Conservation (phyloP, 2,329 filamentous ascomycete species). For the Bipolaris zeicola region DNA sequence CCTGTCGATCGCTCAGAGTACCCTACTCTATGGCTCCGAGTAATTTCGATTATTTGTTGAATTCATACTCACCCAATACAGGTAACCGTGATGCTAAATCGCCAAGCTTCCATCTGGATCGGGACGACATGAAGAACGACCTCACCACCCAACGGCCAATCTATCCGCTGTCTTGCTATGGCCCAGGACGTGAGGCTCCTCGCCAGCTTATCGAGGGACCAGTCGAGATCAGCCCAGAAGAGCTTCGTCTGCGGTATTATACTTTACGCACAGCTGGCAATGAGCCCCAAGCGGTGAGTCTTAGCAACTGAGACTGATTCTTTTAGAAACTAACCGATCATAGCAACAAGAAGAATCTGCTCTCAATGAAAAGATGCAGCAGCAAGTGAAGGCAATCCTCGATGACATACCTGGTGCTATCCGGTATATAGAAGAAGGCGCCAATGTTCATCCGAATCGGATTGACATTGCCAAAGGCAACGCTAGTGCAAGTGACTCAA, state of each 20-base stretch:
- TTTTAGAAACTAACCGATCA: constrained; percentile 14
- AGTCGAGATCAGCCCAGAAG: constrained; percentile 86
- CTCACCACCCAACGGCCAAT: constrained; percentile 72
- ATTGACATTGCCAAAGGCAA: constrained; percentile 39
- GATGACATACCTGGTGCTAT: constrained; percentile 71
- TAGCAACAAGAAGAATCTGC: constrained; percentile 66
- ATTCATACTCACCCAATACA: constrained; percentile 6
- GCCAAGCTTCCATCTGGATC: constrained; percentile 34
- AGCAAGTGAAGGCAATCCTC: constrained; percentile 74
- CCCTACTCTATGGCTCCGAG: background rate
- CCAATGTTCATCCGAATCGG: constrained; percentile 43
- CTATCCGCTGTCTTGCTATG: constrained; percentile 89
- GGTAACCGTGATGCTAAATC: constrained; percentile 27
- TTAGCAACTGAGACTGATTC: background rate
- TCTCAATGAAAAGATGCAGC: constrained; percentile 65
- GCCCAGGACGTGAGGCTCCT: constrained; percentile 75
- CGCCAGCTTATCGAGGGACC: constrained; percentile 83
- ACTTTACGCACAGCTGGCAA: constrained; percentile 67
- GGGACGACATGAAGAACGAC: constrained; percentile 56
- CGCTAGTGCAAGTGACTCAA: constrained; percentile 9
- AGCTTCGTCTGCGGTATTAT: constrained; percentile 77
- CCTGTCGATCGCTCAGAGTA: background rate
- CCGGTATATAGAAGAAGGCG: constrained; percentile 45
- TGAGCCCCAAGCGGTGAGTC: constrained; percentile 57
- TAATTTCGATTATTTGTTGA: background rate